Base-by-base conservation (phyloP, 768 basidiomycete genomes). In the Leccinellum luteum region DNA sequence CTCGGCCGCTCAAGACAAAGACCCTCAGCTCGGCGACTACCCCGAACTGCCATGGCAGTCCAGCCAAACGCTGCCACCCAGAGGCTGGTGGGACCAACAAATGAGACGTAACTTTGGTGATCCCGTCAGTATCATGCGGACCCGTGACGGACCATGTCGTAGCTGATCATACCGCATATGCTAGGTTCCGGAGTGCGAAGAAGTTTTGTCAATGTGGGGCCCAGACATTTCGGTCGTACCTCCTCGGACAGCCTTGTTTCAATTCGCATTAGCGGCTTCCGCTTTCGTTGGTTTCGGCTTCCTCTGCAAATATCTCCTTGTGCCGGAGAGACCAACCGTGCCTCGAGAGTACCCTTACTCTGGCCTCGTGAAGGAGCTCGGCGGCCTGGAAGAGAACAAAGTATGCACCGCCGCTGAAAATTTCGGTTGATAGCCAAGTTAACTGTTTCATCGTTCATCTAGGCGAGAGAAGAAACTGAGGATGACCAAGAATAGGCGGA, bases 201-300 rank as follows among this genome's bases (percentile, higher is more conserved):
- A 94, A 65, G 76, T 89, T 23, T 73, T 87, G 55, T 90, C 88
- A 35, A 90, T 94, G 88, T 93, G 90, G 90, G 90, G 90, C 25
- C 90, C 90, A 21, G 92, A 94, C 66, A 76, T 83, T 28, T 81
- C 91, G 41, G 79, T 79, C 21, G 75, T 90, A 13, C 73, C 78
- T 13, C 85, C 89, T 25, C 71, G 78, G 7, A 78, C 70, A 2
- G 91, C 92, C 7, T 69, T 87, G 34, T 78, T 80, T 51, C 87
- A 88, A 47, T 88, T 94, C 67, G 63, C 80, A 13, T 69, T 86
- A 52, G 90, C 85, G 0, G 73, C 78, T 19, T 69, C 80, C 25
- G 81, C 80, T n/a, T 89, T 94, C 61, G 77, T 86, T 43, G 75
- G 79, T 3, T 81, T 87, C 59, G 90, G 84, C 3, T 77, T 84